Evolutionary conservation across 225 moss, liverwort and hornwort genomes (phyloP), one percentile per base, ranked within the genome.

Genomic region (Marchantia paleacea): DNA sequence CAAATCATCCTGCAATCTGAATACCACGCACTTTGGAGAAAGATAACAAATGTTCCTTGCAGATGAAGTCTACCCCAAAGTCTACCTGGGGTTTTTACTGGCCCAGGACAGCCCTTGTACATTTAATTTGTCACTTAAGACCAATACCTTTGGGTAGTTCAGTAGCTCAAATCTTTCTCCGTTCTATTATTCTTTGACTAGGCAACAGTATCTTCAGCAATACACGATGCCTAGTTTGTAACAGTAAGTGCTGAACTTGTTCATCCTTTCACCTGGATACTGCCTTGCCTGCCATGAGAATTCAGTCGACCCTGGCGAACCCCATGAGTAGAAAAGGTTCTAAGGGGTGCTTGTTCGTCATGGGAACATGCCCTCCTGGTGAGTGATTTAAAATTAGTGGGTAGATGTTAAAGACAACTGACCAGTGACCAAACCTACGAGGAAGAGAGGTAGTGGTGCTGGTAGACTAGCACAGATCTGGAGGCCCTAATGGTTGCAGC

Each of bases 201-300:
- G 80, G 87, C 84, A 74, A 78, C 78, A 84, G 79, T 84, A 83
- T 79, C 67, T 81, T 30, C 52, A 81, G 81, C 65, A 78, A 61
- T 82, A 75, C 80, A 82, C 72, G 69, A 18, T 65, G 85, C 87
- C 80, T 83, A 81, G 87, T 78, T 81, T 87, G 87, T 87, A 87
- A 78, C 87, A 85, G 47, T 85, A 87, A 72, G 66, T 80, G 77
- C 67, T 81, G 70, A 60, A 68, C 70, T 80, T 82, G 54, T 55
- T 52, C 54, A 70, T 64, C 63, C 68, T 74, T 79, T 69, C 81
- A 79, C 24, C 31, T 69, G 19, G 78, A 78, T 57, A 81, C 67
- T 39, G 29, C 78, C 74, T 85, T 77, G 66, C 63, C 47, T 73
- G 80, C 73, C 72, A 50, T 51, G 64, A 64, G 31, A 62, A 50